Evolutionary conservation across 176 grass and related monocot genomes (phyloP).

Genomic region (Lolium multiflorum): DNA sequence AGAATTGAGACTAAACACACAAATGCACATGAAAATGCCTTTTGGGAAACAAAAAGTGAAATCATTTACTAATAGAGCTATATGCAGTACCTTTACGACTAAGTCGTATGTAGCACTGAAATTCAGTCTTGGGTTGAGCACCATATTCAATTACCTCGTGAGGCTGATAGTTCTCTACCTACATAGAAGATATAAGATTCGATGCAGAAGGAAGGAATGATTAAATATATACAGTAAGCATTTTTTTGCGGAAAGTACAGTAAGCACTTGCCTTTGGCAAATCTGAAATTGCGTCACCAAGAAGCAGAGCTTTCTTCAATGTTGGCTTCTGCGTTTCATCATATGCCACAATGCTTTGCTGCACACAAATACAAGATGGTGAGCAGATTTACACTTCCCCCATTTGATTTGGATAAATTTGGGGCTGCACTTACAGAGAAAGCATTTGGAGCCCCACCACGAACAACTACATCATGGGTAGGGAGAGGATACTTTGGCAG

Average conservation of each 20-base stretch:
- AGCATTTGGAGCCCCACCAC: constrained; percentile 65
- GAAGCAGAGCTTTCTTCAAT: constrained; percentile 61
- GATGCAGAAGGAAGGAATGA: no score
- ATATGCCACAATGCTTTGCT: constrained; percentile 85
- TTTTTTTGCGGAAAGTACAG: neutral
- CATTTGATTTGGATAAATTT: neutral
- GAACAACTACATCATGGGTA: constrained; percentile 75
- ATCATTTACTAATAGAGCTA: neutral
- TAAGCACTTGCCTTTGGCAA: constrained; percentile 58
- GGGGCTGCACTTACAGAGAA: constrained; percentile 57
- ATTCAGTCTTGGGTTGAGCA: constrained; percentile 51
- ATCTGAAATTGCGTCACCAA: constrained; percentile 86
- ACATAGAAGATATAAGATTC: constrained; percentile 30
- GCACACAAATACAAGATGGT: constrained; percentile 26
- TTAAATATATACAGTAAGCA: no score
- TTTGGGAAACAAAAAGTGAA: neutral
- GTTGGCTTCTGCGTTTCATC: constrained; percentile 60
- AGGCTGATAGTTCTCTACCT: constrained; percentile 74
- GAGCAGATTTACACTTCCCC: neutral
- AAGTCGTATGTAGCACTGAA: constrained; percentile 76
- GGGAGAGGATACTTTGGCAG: constrained; percentile 84
- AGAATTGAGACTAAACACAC: neutral
- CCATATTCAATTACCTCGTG: constrained; percentile 61
- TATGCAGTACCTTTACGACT: constrained; percentile 51
- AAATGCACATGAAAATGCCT: neutral